Evolutionary conservation across 176 grass and related monocot species (phyloP).

Genomic region (Poa annua): DNA sequence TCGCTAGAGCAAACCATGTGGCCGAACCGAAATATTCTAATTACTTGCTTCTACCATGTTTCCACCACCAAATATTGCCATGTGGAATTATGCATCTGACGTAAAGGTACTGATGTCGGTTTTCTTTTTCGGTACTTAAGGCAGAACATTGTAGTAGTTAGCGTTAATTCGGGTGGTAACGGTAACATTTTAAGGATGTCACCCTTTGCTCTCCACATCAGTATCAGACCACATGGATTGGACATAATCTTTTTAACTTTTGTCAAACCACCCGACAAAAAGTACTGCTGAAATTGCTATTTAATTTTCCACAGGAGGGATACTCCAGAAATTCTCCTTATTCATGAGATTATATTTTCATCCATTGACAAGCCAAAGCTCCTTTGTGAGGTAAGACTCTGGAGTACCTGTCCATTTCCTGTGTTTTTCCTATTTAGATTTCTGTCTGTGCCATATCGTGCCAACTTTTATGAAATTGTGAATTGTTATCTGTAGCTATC

Average conservation of each 20-base stretch:
- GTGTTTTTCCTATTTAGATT: not conserved
- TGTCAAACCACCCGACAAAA: not conserved
- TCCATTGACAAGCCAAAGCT: constrained; percentile 89
- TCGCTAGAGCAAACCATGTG: too few relatives aligned
- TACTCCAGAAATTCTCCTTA: constrained; percentile 8
- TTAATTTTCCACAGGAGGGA: constrained; percentile 60
- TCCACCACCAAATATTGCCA: too few relatives aligned
- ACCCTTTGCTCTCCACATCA: not conserved
- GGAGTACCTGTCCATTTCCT: not conserved
- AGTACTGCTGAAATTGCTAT: constrained; percentile 11
- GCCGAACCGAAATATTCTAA: too few relatives aligned
- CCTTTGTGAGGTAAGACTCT: constrained; percentile 60
- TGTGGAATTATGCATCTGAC: too few relatives aligned
- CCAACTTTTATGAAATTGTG: not conserved
- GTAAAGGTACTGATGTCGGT: too few relatives aligned
- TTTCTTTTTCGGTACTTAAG: too few relatives aligned
- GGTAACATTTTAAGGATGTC: not conserved
- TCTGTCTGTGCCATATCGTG: constrained; percentile 3
- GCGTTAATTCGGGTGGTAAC: too few relatives aligned
- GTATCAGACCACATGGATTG: not conserved
- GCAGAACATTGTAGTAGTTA: too few relatives aligned
- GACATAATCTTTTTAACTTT: not conserved
- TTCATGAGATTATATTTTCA: constrained; percentile 98
- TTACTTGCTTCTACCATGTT: not conserved
- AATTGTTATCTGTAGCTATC: constrained; percentile 65